Evolutionary conservation across 371 early-diverging fungal genomes (phyloP).

Genomic region (Lichtheimia ramosa): DNA sequence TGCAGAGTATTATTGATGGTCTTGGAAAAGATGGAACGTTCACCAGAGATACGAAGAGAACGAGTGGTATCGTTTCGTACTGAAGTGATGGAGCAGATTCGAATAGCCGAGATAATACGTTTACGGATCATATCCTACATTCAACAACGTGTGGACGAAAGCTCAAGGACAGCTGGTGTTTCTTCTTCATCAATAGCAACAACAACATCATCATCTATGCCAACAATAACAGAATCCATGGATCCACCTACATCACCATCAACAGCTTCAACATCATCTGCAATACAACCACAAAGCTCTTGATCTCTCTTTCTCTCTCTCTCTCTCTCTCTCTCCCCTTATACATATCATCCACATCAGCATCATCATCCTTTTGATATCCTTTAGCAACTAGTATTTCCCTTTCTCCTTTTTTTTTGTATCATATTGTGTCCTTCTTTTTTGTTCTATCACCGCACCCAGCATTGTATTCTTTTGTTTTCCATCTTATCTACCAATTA

Average conservation of each 20-base stretch:
- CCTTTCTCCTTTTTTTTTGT: background rate
- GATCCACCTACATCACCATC: background rate
- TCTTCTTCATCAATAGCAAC: background rate
- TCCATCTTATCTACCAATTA: background rate
- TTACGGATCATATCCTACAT: conserved; percentile 24
- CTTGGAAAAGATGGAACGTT: conserved; percentile 32
- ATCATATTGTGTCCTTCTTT: background rate
- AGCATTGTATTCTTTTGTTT: background rate
- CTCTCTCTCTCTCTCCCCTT: background rate
- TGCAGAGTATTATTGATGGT: conserved; percentile 35
- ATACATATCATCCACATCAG: background rate
- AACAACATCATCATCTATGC: background rate
- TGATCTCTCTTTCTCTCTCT: background rate
- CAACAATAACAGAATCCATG: background rate
- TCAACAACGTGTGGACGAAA: conserved; percentile 20
- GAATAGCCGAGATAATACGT: conserved; percentile 28
- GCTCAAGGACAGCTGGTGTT: background rate
- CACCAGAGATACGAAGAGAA: conserved; percentile 22
- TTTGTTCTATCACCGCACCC: background rate
- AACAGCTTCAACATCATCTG: background rate
- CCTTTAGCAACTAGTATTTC: background rate
- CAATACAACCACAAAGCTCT: background rate
- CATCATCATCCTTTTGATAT: background rate
- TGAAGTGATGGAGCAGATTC: conserved; percentile 40
- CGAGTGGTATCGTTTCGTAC: conserved; percentile 39